A percentile compares a stretch with the other conserved stretches of the same genome.
phyloP scores from a whole-genome alignment of 2,329 filamentous ascomycete genomes.

The Tolypocladium sp. region DNA sequence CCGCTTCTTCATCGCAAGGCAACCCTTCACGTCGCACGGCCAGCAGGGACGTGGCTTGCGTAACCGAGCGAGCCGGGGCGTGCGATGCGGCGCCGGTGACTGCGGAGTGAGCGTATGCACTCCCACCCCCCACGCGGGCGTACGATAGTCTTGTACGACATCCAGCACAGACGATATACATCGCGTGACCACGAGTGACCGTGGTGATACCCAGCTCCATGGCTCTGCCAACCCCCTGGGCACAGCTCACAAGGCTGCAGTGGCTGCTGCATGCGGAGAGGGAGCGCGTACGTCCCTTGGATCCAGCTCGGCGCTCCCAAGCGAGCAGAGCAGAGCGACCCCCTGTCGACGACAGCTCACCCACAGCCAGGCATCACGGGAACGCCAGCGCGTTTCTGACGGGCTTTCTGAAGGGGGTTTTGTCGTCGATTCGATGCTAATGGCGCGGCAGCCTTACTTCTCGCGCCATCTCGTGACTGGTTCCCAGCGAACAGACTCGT shows the following conservation, averaged over 20 bases:
- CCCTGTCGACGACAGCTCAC: neutral
- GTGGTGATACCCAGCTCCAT: neutral
- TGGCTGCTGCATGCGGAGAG: neutral
- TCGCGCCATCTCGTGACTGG: neutral
- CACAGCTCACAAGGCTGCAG: neutral
- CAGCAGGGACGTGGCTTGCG: neutral
- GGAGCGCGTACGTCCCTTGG: neutral
- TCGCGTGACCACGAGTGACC: neutral
- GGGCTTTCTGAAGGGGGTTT: neutral
- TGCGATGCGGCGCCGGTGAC: neutral
- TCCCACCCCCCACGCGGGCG: neutral
- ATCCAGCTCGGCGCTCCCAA: neutral
- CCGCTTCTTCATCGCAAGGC: neutral
- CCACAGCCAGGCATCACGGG: neutral
- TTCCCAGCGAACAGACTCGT: neutral
- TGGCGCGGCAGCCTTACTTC: neutral
- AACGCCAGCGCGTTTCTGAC: neutral
- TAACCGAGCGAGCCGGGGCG: neutral
- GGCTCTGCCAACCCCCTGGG: neutral
- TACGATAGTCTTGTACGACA: neutral
- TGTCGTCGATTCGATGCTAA: neutral
- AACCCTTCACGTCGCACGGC: neutral
- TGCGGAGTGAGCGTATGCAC: neutral
- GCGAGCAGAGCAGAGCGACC: neutral
- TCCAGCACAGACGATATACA: neutral